Evolutionary conservation across 176 grass and related monocot species (phyloP).

Genomic region (Stipa capillata): DNA sequence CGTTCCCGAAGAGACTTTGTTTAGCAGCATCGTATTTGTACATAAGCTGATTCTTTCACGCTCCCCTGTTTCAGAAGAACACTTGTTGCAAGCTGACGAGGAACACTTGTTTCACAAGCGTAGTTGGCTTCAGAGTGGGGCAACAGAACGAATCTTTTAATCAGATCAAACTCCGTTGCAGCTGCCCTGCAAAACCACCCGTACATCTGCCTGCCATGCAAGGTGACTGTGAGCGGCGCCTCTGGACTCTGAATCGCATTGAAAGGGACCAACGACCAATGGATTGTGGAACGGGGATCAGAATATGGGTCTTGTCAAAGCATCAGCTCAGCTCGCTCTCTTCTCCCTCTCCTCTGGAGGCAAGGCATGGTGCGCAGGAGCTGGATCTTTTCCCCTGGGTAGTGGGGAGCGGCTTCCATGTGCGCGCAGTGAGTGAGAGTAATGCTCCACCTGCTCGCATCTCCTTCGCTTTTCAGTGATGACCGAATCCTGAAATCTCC

Average conservation of each 20-base stretch:
- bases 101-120: neutral
- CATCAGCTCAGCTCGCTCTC: neutral
- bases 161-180: slow-evolving; percentile 11
- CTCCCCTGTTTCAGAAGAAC: neutral
- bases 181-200: neutral
- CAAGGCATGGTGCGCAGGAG: neutral
- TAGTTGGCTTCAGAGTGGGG: neutral
- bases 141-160: slow-evolving; percentile 21
- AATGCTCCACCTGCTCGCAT: neutral
- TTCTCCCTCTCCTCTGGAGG: neutral
- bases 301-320: neutral
- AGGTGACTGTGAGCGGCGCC: neutral
- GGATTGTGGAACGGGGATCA: neutral
- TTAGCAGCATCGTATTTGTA: neutral
- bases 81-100: neutral
- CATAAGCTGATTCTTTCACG: neutral
- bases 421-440: neutral
- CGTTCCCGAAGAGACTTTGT: neutral
- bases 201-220: neutral
- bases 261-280: slow-evolving; percentile 8
- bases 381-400: neutral
- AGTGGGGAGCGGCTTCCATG: neutral
- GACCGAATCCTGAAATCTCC: neutral
- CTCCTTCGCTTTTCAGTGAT: slow-evolving; percentile 17
- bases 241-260: neutral